Percentiles rank a stretch among this genome's conserved stretches.
Evolutionary conservation across 345 rosid species (phyloP).

Genomic region (Mangifera indica): DNA sequence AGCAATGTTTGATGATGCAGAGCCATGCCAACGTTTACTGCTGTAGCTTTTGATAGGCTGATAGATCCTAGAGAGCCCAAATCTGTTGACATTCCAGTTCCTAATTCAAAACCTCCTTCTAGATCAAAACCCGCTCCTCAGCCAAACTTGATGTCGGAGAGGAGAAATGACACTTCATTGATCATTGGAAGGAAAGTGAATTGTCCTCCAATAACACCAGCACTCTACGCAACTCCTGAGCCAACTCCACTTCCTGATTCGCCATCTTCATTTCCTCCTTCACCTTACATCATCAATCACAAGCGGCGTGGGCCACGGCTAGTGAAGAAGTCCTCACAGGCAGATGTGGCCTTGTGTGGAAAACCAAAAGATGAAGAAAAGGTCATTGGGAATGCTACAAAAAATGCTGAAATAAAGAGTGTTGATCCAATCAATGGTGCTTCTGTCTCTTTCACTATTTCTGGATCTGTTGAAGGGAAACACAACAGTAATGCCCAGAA

Average conservation of each 20-base stretch:
- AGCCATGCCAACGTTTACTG: slow-evolving; percentile 74
- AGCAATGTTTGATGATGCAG: slow-evolving; percentile 35
- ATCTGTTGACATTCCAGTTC: slow-evolving; percentile 42
- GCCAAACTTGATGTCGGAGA: slow-evolving; percentile 39
- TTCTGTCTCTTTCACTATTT: slow-evolving; percentile 36
- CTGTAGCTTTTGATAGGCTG: slow-evolving; percentile 64
- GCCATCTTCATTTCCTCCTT: slow-evolving; percentile 72
- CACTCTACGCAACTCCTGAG: slow-evolving; percentile 76
- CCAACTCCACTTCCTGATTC: slow-evolving; percentile 70
- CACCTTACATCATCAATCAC: slow-evolving; percentile 82
- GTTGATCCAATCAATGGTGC: slow-evolving; percentile 24
- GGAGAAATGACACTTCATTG: slow-evolving; percentile 34
- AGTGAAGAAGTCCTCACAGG: slow-evolving; percentile 47
- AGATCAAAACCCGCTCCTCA: slow-evolving; percentile 35
- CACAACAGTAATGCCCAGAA: slow-evolving; percentile 23
- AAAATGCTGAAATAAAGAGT: slow-evolving; percentile 25
- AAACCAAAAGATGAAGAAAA: slow-evolving; percentile 34
- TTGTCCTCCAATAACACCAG: slow-evolving; percentile 63
- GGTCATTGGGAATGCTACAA: slow-evolving; percentile 17
- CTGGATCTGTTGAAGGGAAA: slow-evolving; percentile 28
- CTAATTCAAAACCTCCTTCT: slow-evolving; percentile 28
- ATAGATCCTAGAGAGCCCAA: slow-evolving; percentile 54
- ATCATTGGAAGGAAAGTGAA: slow-evolving; percentile 32
- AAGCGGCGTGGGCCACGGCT: slow-evolving; percentile 75
- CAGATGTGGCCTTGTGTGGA: slow-evolving; percentile 33